Percentiles rank a stretch among this genome's conserved stretches.
Conservation (phyloP, 2,329 filamentous ascomycete species). For the Scytalidium sp. region DNA sequence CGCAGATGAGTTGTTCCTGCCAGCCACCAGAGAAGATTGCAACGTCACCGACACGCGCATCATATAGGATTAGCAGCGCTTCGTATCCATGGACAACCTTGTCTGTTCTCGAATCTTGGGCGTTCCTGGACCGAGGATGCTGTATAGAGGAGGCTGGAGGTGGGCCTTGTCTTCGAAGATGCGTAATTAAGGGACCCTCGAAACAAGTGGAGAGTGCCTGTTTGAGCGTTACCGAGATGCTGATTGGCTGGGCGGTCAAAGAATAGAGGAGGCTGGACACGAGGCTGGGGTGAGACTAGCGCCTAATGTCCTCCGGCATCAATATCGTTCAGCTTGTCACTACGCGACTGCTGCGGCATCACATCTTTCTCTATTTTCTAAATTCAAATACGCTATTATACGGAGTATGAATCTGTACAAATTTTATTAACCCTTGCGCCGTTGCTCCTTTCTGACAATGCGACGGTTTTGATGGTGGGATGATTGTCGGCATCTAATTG, state of each 20-base stretch:
- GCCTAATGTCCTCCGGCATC: neutral
- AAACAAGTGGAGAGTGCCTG: neutral
- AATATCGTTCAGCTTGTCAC: neutral
- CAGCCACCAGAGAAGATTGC: constrained; percentile 10
- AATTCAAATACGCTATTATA: too few relatives aligned
- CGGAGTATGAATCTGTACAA: too few relatives aligned
- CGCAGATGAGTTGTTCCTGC: constrained; percentile 13
- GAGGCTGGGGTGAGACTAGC: neutral
- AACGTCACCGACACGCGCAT: constrained; percentile 10
- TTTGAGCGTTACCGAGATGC: neutral
- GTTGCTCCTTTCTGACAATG: too few relatives aligned
- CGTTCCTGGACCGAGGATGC: constrained; percentile 1
- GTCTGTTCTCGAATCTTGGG: neutral
- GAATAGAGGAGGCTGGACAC: constrained; percentile 4
- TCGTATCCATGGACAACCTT: neutral
- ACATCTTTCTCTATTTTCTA: too few relatives aligned
- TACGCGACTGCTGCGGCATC: constrained; percentile 3
- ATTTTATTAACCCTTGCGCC: too few relatives aligned
- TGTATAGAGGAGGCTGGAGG: constrained; percentile 12
- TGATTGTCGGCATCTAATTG: too few relatives aligned
- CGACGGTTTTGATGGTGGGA: too few relatives aligned
- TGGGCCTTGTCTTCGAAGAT: constrained; percentile 8
- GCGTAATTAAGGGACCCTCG: neutral
- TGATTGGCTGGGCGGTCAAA: constrained; percentile 6
- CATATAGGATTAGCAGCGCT: constrained; percentile 1